phyloP scores from a whole-genome alignment of 805 yeast species.

The Wickerhamiella musiphila region DNA sequence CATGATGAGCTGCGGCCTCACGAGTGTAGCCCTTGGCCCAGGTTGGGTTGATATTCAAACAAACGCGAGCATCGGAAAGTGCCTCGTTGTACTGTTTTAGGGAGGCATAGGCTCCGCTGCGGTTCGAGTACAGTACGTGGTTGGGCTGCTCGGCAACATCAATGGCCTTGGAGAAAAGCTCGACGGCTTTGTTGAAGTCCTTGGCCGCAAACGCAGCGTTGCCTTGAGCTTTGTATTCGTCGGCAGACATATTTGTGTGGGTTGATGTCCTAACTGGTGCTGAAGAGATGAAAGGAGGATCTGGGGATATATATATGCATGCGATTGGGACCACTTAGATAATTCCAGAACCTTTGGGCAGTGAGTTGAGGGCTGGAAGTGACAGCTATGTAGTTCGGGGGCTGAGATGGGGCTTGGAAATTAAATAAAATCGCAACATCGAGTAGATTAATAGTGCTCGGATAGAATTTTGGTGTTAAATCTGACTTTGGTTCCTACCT shows the following conservation, averaged over 20 bases:
- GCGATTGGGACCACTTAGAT: no score
- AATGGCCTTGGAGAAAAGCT: slow-evolving; percentile 70
- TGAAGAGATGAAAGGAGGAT: no score
- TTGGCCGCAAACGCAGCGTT: slow-evolving; percentile 84
- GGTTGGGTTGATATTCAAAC: slow-evolving; percentile 59
- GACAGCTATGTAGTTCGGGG: no score
- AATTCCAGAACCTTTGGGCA: no score
- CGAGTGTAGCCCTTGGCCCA: slow-evolving; percentile 97
- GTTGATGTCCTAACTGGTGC: no score
- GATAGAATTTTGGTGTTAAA: not conserved
- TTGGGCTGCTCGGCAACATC: slow-evolving; percentile 67
- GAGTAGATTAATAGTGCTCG: no score
- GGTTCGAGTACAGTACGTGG: slow-evolving; percentile 82
- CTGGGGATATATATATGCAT: no score
- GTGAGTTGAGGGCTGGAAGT: no score
- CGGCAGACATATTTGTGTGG: slow-evolving; percentile 10
- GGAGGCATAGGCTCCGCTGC: slow-evolving; percentile 84
- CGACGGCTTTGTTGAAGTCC: slow-evolving; percentile 66
- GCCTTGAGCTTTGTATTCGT: slow-evolving; percentile 59
- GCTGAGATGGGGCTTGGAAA: no score
- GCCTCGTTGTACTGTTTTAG: slow-evolving; percentile 58
- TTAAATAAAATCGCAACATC: no score
- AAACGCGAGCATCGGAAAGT: slow-evolving; percentile 65
- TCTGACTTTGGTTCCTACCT: not conserved
- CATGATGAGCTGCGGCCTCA: slow-evolving; percentile 82